Evolutionary conservation across 2,329 filamentous ascomycete genomes (phyloP).

Genomic region (Dothistroma septosporum): DNA sequence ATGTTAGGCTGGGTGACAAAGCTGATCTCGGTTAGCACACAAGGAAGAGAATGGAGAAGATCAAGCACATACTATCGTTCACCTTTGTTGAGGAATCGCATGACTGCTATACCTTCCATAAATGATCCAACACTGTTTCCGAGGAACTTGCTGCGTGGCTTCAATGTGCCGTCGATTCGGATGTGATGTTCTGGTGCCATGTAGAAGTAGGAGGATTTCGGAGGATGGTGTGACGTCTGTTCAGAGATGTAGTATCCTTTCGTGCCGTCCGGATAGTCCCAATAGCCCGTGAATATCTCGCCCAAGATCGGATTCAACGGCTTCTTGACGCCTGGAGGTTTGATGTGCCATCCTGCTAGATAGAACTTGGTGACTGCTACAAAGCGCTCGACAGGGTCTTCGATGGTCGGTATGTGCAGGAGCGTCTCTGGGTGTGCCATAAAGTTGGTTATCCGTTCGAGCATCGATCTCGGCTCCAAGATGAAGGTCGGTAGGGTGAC

Average conservation of each 20-base stretch:
- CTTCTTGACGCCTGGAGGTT: conserved; percentile 96
- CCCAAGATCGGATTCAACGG: conserved; percentile 94
- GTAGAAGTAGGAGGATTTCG: conserved; percentile 99
- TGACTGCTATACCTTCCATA: conserved; percentile 93
- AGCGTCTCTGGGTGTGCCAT: conserved; percentile 99
- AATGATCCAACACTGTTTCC: conserved; percentile 96
- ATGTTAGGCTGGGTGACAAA: conserved; percentile 97
- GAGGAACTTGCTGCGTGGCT: conserved; percentile 89
- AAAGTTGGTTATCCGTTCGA: conserved; percentile 99
- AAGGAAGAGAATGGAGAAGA: neutral
- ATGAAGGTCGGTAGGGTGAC: conserved; percentile 97
- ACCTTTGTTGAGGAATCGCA: conserved; percentile 76
- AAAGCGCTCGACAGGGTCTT: conserved; percentile 86
- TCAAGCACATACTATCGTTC: conserved; percentile 76
- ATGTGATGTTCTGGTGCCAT: conserved; percentile 93
- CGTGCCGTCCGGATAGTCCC: conserved; percentile 75
- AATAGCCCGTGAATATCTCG: conserved; percentile 92
- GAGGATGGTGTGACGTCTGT: conserved; percentile 96
- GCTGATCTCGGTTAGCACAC: conserved; percentile 44
- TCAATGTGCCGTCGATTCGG: conserved; percentile 90
- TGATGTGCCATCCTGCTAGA: conserved; percentile 97
- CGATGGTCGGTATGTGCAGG: conserved; percentile 77
- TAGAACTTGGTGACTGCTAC: conserved; percentile 97
- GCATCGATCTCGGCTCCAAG: conserved; percentile 93
- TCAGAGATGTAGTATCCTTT: conserved; percentile 94